Base-by-base conservation (phyloP, 2,329 filamentous ascomycete species). In the Myrmaecium sp. region DNA sequence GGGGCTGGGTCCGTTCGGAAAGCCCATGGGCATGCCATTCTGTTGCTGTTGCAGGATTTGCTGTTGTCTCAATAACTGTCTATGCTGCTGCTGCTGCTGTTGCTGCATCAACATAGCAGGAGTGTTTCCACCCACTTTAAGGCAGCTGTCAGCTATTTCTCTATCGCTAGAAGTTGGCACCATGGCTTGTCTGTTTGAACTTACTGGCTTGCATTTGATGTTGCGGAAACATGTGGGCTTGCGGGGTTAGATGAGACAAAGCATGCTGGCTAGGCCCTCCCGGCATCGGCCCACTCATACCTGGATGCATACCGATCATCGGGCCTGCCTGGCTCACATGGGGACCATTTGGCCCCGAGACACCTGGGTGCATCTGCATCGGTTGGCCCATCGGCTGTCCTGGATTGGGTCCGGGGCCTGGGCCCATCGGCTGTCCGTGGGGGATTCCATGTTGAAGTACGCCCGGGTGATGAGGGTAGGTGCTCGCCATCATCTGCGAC, bases 241-340 rank as follows among this genome's bases (percentile, higher is more conserved):
- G 62, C 8, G 75, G 74, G 43, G 62, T 78, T 28, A 83, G 48
- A 45, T 84, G 78, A 44, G 75, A 73, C 40, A 83, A 54, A 11
- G 73, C 73, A 52, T 81, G 76, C 32, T 68, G 65, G 51, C 70
- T 76, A 14, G 62, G 64, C 30, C 57, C 55, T 15, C 45, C 44
- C 17, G 47, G 47, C n/a, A n/a, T n/a, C 25, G 58, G 58, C 31
- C 68, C 68, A 28, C 60, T 65, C 36, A 56, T 58, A 33, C 74
- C 69, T 16, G 74, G 74, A 35, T 76, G 75, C 70, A 84, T 80
- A 31, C 67, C 73, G 75, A 84, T 81, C 63, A 83, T 68, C 30
- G 71, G 66, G 15, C 63, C 64, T 25, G 66, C 68, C 41, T 78
- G 74, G 46, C 71, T 79, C 37, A 80, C 73, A 46, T 79, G 75